Base-by-base conservation (phyloP, 345 rosid species). In the Sapria himalayana region DNA sequence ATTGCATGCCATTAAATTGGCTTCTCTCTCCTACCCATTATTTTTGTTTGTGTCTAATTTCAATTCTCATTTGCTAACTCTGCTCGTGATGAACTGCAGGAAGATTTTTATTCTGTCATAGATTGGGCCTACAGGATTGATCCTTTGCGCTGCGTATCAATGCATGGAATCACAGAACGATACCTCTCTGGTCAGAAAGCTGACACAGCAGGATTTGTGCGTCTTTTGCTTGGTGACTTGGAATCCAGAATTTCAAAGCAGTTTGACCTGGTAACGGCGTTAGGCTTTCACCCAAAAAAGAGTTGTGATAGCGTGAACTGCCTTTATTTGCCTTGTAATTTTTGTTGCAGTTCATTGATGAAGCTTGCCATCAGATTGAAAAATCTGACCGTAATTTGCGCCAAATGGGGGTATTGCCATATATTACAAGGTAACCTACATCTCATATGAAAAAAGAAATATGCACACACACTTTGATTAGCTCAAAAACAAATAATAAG, bases 91-190 rank as follows among this genome's bases (percentile, higher is more conserved):
- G 50, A 40, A 45, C 45, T 58, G 37, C 55, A 89, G 98, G 95
- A 89, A 61, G 98, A 89, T 60, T 89, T 89, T 52, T 82, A 71
- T 66, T 94, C 98, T 52, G 93, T 89, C 48, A 93, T 89, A 52
- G 98, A 89, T 64, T 89, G 98, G 98, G 98, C 98, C 33, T 89
- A 89, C 67, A 89, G 79, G 65, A 79, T 79, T 31, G 98, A 89
- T 58, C 95, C 98, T 45, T 60, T 89, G 31, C 86, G 92, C 37
- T 82, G 98, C 78, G 79, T 89, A 68, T 89, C 98, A 45, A 82
- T 89, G 94, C 91, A 82, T 70, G 98, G 98, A 49, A 78, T 78
- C 55, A 89, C 98, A 31, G 94, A 89, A 55, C 73, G 81, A 20
- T 89, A 82, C 63, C 81, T 82, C 35, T 89, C 99, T 57, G 92